Evolutionary conservation across 495 filamentous ascomycete species (phyloP), one percentile per base, ranked within the genome.

Genomic region (Penicillium salamii): DNA sequence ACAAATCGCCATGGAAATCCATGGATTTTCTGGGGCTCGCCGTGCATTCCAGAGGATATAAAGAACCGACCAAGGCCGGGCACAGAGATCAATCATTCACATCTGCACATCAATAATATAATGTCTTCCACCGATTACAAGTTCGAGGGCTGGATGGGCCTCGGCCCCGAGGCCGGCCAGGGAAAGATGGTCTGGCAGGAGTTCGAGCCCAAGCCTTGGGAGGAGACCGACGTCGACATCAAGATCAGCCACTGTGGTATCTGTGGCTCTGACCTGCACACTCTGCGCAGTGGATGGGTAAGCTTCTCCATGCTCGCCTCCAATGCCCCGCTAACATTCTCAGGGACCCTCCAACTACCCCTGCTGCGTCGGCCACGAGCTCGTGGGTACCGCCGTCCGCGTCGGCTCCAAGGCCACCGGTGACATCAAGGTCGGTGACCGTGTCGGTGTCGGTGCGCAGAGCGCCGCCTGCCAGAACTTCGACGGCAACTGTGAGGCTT

Each of bases 361-460:
- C n/a, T 82, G 78, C 69, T 81, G 81, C 58, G 88, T 91, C 26
- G 90, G 88, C 32, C 90, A 93, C 68, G 91, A 96, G 61, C 86
- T 96, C 21, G 83, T 91, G 33, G 91, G 91, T 29, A 80, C 66
- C 4, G 88, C 81, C 6, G 84, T 91, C 20, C 83, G 83, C 13
- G 85, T 92, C 15, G 91, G 90, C 20, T 75, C 71, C 42, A 76
- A 88, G 38, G 86, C 78, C 41, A 72, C 63, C 18, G 56, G 56
- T 3, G 65, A 77, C 29, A 75, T 95, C 68, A 86, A 89, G 54
- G 68, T 91, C 41, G 91, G 91, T 11, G 91, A 96, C 64, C 82
- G 90, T 28, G 87, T 93, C 19, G 91, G 91, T 43, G 88, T 96
- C 9, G 91, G 91, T 42, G 90, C 91, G 2, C 90, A 96, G 70